Evolutionary conservation across 495 filamentous ascomycete genomes (phyloP), one percentile per base, ranked within the genome.

Genomic region (Penicillium cinerascens): DNA sequence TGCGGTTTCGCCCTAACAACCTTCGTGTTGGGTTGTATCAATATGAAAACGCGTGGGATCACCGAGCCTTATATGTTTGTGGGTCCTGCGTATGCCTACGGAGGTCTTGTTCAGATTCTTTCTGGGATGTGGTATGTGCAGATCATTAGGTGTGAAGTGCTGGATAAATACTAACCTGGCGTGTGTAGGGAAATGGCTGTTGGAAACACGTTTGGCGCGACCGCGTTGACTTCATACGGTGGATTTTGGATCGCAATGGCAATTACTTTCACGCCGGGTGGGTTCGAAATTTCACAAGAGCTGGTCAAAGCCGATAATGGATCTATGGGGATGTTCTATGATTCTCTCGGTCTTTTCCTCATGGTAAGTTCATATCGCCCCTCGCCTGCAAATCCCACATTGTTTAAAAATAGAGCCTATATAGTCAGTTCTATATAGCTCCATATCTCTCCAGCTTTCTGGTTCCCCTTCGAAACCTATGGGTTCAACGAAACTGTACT

Each of bases 191-290:
- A 95, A 76, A 95, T 95, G 89, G 92, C 90, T 22, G 80, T 89
- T 10, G 92, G 89, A 44, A 95, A 92, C 77, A 92, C 92, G 16
- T 97, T 97, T 55, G 92, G 89, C 78, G 91, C 91, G 18, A 96
- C 91, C n/a, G 91, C 89, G 5, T 81, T 97, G 41, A 89, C 90
- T 5, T 96, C 92, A 0, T 97, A 91, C 67, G 92, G 92, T 40
- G 92, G 90, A 42, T 97, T 97, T 80, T 97, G 92, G 92, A 85
- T 97, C 61, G 82, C 88, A 18, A 85, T 85, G 60, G 90, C 78
- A 52, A 87, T 96, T 69, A 81, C 90, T 59, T 79, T 92, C 56
- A 95, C 88, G 4, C 87, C 89, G 0, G 78, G 82, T 39, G 86
- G 85, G 25, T 85, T 86, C 59, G 66, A 76, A 18, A 85, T 89